Evolutionary conservation across 805 yeast species (phyloP).

Genomic region (Metschnikowia dekortorum): DNA sequence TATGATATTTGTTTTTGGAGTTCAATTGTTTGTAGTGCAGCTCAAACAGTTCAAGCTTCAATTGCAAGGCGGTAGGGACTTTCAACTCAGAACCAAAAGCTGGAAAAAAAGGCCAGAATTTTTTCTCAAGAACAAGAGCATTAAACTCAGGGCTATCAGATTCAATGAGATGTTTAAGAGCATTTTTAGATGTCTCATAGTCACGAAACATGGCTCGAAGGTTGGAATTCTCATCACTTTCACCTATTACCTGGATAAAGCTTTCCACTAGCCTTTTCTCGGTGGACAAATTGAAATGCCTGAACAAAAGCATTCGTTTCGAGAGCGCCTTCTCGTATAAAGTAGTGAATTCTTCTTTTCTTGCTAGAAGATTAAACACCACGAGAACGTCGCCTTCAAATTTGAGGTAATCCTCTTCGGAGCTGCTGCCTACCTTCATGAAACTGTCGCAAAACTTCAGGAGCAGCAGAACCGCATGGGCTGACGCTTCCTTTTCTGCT

Average conservation of each 20-base stretch:
- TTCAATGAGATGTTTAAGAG: slow-evolving; percentile 9
- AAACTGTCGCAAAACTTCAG: slow-evolving; percentile 30
- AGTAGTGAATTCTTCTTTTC: slow-evolving; percentile 29
- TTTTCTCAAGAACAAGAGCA: slow-evolving; percentile 30
- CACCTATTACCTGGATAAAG: slow-evolving; percentile 28
- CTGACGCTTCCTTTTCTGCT: slow-evolving; percentile 12
- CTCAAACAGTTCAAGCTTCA: slow-evolving; percentile 20
- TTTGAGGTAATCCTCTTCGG: slow-evolving; percentile 12
- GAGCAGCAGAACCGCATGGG: slow-evolving; percentile 19
- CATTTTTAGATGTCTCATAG: slow-evolving; percentile 18
- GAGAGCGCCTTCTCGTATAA: slow-evolving; percentile 35
- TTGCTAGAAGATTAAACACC: slow-evolving; percentile 30
- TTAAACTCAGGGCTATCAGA: slow-evolving; percentile 15
- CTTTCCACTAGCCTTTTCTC: slow-evolving; percentile 24
- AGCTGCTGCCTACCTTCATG: slow-evolving; percentile 19
- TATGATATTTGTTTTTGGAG: slow-evolving; percentile 22
- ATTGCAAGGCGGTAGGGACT: slow-evolving; percentile 22
- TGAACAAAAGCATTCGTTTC: slow-evolving; percentile 29
- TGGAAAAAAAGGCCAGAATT: slow-evolving; percentile 41
- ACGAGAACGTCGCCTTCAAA: slow-evolving; percentile 19
- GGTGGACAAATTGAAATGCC: slow-evolving; percentile 14
- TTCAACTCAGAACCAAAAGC: slow-evolving; percentile 16
- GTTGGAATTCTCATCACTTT: slow-evolving; percentile 25
- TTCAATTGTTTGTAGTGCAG: slow-evolving; percentile 17
- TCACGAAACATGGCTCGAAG: slow-evolving; percentile 35